Evolutionary conservation across 2,329 filamentous ascomycete genomes (phyloP).

Genomic region (Claviceps humidiphila): DNA sequence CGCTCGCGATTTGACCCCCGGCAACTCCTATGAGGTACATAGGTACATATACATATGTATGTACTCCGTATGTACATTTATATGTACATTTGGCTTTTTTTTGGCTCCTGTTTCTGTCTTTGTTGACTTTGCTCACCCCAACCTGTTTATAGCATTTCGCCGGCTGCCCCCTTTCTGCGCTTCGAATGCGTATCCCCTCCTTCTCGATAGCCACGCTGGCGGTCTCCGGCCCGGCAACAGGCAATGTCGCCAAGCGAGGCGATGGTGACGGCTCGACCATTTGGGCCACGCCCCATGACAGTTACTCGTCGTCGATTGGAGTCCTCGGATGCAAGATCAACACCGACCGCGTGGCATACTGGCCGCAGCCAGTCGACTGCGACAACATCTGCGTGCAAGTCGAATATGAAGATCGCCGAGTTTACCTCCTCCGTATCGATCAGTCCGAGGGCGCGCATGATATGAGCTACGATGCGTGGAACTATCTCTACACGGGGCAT

Average conservation of each 20-base stretch:
- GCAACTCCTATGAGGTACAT: too few species aligned
- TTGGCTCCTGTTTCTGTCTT: neutral
- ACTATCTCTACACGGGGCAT: constrained; percentile 39
- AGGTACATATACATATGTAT: too few species aligned
- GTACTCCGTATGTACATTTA: too few species aligned
- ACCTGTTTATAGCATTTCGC: too few species aligned
- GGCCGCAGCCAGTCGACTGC: constrained; percentile 42
- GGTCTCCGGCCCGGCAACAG: neutral
- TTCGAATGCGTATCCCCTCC: neutral
- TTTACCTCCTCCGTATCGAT: constrained; percentile 48
- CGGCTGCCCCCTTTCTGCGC: neutral
- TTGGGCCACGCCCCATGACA: constrained; percentile 39
- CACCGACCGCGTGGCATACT: constrained; percentile 48
- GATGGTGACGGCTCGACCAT: constrained; percentile 10
- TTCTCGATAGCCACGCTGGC: neutral
- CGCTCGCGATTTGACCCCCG: too few species aligned
- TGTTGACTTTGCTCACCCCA: neutral
- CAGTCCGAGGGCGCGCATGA: constrained; percentile 43
- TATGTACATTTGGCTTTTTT: too few species aligned
- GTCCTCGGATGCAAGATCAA: constrained; percentile 49
- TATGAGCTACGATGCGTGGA: constrained; percentile 49
- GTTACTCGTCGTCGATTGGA: constrained; percentile 44
- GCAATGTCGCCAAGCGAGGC: constrained; percentile 2
- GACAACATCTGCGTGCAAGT: constrained; percentile 42
- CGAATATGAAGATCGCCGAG: constrained; percentile 31